Percentiles rank a stretch among this genome's conserved stretches.
These are phyloP conservation scores for Cordyceps fumosorosea DNA, from an alignment of 2,329 filamentous ascomycete genomes.

Conservation along the genomic window DNA sequence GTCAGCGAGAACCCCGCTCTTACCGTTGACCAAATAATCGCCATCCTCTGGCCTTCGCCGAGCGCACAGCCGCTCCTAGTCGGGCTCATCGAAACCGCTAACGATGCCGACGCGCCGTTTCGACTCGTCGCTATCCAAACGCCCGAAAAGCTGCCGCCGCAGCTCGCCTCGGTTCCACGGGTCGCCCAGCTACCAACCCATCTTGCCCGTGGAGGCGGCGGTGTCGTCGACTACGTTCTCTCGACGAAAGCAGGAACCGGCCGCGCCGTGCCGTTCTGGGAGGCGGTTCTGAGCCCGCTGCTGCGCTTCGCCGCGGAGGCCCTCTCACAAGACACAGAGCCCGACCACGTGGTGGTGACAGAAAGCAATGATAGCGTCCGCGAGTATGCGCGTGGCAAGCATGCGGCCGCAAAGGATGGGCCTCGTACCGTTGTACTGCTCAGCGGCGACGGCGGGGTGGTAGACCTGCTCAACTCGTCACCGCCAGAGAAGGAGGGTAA, in stretches of 20 bases:
- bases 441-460: slow-evolving; percentile 80
- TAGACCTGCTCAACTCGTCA: slow-evolving; percentile 70
- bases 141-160: slow-evolving; percentile 28
- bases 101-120: slow-evolving; percentile 22
- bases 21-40: slow-evolving; percentile 23
- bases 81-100: slow-evolving; percentile 30
- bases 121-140: slow-evolving; percentile 23
- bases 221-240: slow-evolving; percentile 54
- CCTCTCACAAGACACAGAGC: slow-evolving; percentile 9
- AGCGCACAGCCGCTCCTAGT: slow-evolving; percentile 25
- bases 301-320: slow-evolving; percentile 35
- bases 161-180: slow-evolving; percentile 30
- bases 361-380: slow-evolving; percentile 55
- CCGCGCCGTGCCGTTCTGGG: slow-evolving; percentile 49
- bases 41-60: slow-evolving; percentile 18
- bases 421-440: slow-evolving; percentile 63
- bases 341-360: slow-evolving; percentile 44
- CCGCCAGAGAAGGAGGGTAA: slow-evolving; percentile 9
- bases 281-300: slow-evolving; percentile 48
- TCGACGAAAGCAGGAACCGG: slow-evolving; percentile 61
- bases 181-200: slow-evolving; percentile 33
- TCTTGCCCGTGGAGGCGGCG: slow-evolving; percentile 17
- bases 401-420: slow-evolving; percentile 10
- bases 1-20: slow-evolving; percentile 13
- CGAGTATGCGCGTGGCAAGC: slow-evolving; percentile 46